Evolutionary conservation across 306 rosid genomes (phyloP).

Genomic region (Acacia acuminata): DNA sequence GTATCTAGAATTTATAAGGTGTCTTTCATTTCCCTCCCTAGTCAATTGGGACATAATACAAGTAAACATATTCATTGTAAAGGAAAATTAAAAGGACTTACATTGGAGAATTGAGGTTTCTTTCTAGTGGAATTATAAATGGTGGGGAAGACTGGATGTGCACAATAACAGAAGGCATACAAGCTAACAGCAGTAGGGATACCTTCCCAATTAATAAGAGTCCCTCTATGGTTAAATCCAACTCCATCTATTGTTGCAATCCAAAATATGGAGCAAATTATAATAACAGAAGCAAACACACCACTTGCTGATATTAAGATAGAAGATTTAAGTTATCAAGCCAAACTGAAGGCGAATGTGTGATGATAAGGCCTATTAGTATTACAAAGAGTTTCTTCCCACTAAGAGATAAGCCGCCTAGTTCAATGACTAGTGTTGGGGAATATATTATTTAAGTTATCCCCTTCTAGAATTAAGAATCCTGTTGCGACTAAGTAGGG

Average conservation of each 20-base stretch:
- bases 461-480: no score
- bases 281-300: constrained; percentile 68
- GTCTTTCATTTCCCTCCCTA: no score
- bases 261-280: constrained; percentile 64
- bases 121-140: constrained; percentile 74
- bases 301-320: constrained; percentile 88
- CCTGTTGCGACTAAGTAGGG: no score
- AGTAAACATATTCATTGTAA: no score
- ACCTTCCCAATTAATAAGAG: constrained; percentile 55
- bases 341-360: constrained; percentile 88
- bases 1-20: no score
- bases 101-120: constrained; percentile 78
- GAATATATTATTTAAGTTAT: no score
- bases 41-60: no score
- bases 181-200: constrained; percentile 72
- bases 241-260: constrained; percentile 59
- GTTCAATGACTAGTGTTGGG: no score
- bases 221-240: constrained; percentile 57
- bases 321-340: constrained; percentile 67
- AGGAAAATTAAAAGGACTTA: constrained; percentile 51
- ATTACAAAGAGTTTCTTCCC: constrained; percentile 57
- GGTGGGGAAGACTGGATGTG: constrained; percentile 89
- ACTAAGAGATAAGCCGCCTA: constrained; percentile 41
- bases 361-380: constrained; percentile 52
- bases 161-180: constrained; percentile 82